phyloP scores from a whole-genome alignment of 148 eudicot species.

The Camellia sinensis region DNA sequence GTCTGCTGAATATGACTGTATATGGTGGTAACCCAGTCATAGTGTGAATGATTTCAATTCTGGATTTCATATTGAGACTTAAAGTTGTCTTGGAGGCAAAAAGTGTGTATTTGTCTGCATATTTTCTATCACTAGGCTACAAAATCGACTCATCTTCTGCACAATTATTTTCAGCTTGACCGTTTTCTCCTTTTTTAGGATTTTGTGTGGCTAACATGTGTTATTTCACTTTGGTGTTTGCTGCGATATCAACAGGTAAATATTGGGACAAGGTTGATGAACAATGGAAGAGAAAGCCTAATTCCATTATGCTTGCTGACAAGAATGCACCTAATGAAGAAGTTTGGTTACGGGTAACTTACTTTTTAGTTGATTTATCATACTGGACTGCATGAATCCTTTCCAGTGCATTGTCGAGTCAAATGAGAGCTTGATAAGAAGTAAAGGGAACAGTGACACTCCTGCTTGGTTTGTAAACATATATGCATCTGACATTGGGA shows the following conservation, averaged over 20 bases:
- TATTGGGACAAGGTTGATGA: slow-evolving; percentile 58
- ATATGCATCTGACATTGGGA: no score
- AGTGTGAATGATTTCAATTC: not conserved
- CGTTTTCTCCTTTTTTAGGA: no score
- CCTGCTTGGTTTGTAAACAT: no score
- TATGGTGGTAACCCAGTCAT: not conserved
- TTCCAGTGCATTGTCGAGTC: no score
- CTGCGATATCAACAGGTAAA: not conserved
- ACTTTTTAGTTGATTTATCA: no score
- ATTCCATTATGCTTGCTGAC: slow-evolving; percentile 89
- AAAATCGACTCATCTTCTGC: not conserved
- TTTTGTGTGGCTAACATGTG: not conserved
- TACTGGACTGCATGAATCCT: no score
- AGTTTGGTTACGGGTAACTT: slow-evolving; percentile 38
- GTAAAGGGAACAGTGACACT: no score
- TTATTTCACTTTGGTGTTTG: slow-evolving; percentile 1
- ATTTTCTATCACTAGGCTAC: not conserved
- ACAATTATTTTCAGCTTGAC: not conserved
- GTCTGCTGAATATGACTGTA: not conserved
- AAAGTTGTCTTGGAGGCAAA: not conserved
- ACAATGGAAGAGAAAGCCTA: slow-evolving; percentile 54
- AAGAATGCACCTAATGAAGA: slow-evolving; percentile 99
- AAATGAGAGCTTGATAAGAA: no score
- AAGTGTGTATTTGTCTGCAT: not conserved
- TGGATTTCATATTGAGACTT: slow-evolving; percentile 2